These are phyloP conservation scores for Cornus controversa DNA, from an alignment of 148 eudicot genomes.

Conservation along the genomic window DNA sequence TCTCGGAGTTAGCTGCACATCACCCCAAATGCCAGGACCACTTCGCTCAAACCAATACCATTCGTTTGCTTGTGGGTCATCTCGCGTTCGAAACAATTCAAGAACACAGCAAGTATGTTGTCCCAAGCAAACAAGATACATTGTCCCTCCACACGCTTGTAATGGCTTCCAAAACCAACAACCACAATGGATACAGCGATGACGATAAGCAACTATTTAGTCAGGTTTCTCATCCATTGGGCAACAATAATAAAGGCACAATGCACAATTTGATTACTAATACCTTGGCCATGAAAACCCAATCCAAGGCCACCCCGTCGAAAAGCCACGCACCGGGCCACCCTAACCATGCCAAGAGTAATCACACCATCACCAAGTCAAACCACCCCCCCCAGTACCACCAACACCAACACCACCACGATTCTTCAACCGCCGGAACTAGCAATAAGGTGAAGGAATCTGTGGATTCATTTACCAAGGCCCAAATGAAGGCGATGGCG, in stretches of 20 bases:
- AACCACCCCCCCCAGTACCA: not conserved
- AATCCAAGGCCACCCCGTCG: not conserved
- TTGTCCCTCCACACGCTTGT: constrained; percentile 57
- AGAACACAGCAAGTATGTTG: constrained; percentile 74
- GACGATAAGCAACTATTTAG: constrained; percentile 18
- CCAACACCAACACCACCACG: constrained; percentile 21
- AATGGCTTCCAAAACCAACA: constrained; percentile 26
- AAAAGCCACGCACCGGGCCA: no score
- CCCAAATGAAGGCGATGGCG: constrained; percentile 86
- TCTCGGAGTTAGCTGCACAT: constrained; percentile 64
- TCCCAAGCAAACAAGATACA: constrained; percentile 44
- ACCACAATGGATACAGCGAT: constrained; percentile 9
- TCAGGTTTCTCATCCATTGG: constrained; percentile 19
- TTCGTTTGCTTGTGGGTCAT: constrained; percentile 71
- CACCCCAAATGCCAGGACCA: constrained; percentile 81
- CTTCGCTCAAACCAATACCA: constrained; percentile 66
- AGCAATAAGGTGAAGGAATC: constrained; percentile 65
- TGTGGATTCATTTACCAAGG: constrained; percentile 66
- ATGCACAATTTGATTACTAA: constrained; percentile 34
- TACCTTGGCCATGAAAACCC: constrained; percentile 34
- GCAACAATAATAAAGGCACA: constrained; percentile 8
- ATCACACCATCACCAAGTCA: not conserved
- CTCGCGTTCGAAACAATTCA: constrained; percentile 82
- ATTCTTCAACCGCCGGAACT: constrained; percentile 32
- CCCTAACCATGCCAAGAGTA: not conserved